Base-by-base conservation (phyloP, 208 protist genomes). In the Hexamita inflata region DNA sequence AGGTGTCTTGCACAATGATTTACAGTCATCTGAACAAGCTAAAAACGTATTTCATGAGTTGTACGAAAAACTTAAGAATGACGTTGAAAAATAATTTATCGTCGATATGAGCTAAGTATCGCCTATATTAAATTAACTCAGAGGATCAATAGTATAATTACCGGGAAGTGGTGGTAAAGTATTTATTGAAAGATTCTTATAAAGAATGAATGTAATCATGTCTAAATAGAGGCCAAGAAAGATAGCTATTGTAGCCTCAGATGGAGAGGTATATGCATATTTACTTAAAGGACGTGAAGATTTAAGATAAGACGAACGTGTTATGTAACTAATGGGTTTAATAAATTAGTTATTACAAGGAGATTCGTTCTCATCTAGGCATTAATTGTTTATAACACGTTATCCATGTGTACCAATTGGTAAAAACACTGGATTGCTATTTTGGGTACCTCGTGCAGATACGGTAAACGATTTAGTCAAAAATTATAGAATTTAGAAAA, bases 321-420 rank as follows among this genome's bases (percentile, higher is more conserved):
- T 98, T 26, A 98, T 98, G 96, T 95, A 99, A 86, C 92, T 99
- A 75, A 96, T 99, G 82, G 93, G 91, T 0, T 86, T 99, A 9
- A 92, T 99, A 29, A 98, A 99, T 86, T 94, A 89, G 32, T 91
- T 98, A 39, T 90, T 99, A 28, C 77, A 81, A 19, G 7, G 40
- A 34, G 40, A 73, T 35, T 28, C 1, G 2, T 38, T 59, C 4
- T 59, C n/a, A 2, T 59, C 53, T 4, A 24, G n/a, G 0, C 28
- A 30, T 15, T 15, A 75, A 26, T 15, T 59, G 0, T 11, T 42
- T 7, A 41, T 98, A 79, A 84, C 87, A 59, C 84, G 90, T 73
- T 99, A 98, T 84, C 77, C 90, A 57, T 93, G 98, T 15, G 96
- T 98, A 59, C 96, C 97, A n/a, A 87, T 99, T n/a, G 93, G 89